A percentile compares a stretch with the other conserved stretches of the same genome.
These are phyloP conservation scores for Podila horticola DNA, from an alignment of 192 early-diverging fungal genomes.

Conservation along the genomic window DNA sequence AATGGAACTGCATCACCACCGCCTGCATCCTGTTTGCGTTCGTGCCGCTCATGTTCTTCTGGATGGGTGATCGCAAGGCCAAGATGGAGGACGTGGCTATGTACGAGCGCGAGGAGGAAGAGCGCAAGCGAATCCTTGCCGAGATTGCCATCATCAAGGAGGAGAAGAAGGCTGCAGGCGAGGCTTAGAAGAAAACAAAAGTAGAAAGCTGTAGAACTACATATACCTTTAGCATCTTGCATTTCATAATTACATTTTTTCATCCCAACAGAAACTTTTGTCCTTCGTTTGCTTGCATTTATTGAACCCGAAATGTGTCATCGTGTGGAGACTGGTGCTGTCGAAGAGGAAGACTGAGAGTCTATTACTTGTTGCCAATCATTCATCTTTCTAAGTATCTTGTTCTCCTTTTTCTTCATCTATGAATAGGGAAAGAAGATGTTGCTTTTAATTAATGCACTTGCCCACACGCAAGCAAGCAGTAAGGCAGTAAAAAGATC, in stretches of 20 bases:
- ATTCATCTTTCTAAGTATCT: constrained; percentile 27
- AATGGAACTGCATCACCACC: constrained; percentile 38
- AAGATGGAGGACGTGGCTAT: constrained; percentile 49
- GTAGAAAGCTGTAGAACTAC: too few species aligned
- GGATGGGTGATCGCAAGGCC: constrained; percentile 44
- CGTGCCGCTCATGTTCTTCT: constrained; percentile 31
- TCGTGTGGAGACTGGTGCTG: too few species aligned
- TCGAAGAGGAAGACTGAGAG: too few species aligned
- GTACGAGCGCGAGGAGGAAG: constrained; percentile 46
- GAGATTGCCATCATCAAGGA: constrained; percentile 42
- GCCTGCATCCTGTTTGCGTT: constrained; percentile 43
- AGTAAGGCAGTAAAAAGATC: too few species aligned
- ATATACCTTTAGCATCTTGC: too few species aligned
- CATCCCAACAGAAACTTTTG: too few species aligned
- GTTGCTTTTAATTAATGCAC: neutral
- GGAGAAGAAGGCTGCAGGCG: constrained; percentile 26
- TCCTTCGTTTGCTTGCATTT: too few species aligned
- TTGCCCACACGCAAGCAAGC: neutral
- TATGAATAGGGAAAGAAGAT: neutral
- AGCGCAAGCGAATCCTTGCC: constrained; percentile 25
- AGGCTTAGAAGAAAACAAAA: neutral
- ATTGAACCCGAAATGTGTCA: too few species aligned
- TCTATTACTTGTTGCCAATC: constrained; percentile 7
- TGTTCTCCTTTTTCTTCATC: constrained; percentile 38
- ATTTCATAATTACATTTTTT: too few species aligned